These are phyloP conservation scores for Claviceps fusiformis DNA, from an alignment of 2,329 filamentous ascomycete species.

Conservation along the genomic window DNA sequence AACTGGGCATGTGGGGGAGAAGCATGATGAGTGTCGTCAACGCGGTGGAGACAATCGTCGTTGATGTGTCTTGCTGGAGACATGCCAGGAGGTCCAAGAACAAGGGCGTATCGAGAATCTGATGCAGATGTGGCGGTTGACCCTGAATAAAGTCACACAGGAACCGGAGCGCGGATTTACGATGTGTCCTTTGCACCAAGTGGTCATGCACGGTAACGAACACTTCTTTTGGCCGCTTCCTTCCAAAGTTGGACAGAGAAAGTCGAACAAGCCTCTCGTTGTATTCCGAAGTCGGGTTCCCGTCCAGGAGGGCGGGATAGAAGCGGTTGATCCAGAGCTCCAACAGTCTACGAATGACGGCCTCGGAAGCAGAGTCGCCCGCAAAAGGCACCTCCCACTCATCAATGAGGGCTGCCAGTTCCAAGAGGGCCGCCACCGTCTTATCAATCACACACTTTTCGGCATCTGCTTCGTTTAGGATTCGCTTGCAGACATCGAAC, in stretches of 20 bases:
- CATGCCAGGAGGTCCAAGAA: slow-evolving; percentile 61
- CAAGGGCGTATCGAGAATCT: slow-evolving; percentile 57
- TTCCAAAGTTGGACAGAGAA: slow-evolving; percentile 47
- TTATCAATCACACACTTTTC: slow-evolving; percentile 53
- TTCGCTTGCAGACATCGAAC: slow-evolving; percentile 43
- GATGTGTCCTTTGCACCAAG: slow-evolving; percentile 49
- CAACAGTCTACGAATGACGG: slow-evolving; percentile 44
- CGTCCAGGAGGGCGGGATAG: slow-evolving; percentile 22
- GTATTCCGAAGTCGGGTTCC: slow-evolving; percentile 24
- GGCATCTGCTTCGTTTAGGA: slow-evolving; percentile 36
- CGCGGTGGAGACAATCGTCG: slow-evolving; percentile 60
- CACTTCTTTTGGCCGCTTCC: slow-evolving; percentile 56
- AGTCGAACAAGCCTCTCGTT: slow-evolving; percentile 38
- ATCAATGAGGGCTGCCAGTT: slow-evolving; percentile 49
- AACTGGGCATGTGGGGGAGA: slow-evolving; percentile 64
- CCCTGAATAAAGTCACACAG: slow-evolving; percentile 60
- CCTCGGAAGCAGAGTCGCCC: slow-evolving; percentile 28
- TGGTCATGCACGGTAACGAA: slow-evolving; percentile 52
- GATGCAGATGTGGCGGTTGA: slow-evolving; percentile 67
- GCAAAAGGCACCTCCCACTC: slow-evolving; percentile 34
- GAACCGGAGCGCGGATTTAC: slow-evolving; percentile 51
- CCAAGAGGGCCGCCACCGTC: slow-evolving; percentile 49
- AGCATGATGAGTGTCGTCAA: slow-evolving; percentile 70
- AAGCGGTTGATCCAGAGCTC: slow-evolving; percentile 41
- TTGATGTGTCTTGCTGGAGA: slow-evolving; percentile 64